These are phyloP conservation scores for Begonia masoniana DNA, from an alignment of 306 rosid genomes.

Conservation along the genomic window DNA sequence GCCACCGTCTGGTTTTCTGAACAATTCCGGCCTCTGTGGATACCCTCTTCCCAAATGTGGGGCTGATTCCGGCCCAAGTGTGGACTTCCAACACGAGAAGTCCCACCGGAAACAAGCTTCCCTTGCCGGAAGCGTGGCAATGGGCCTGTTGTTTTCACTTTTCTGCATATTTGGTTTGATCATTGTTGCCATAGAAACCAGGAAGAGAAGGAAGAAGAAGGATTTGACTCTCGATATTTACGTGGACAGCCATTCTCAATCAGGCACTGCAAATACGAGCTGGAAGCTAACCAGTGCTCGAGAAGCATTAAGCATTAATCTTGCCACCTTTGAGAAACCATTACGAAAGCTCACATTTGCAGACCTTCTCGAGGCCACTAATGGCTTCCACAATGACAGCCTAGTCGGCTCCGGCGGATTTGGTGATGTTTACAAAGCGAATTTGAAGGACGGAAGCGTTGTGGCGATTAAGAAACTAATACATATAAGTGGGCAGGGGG, in stretches of 20 bases:
- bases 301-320: slow-evolving; percentile 84
- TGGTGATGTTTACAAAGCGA: slow-evolving; percentile 92
- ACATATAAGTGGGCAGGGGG: slow-evolving; percentile 92
- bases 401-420: slow-evolving; percentile 82
- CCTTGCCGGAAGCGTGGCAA: slow-evolving; percentile 73
- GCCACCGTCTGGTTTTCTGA: slow-evolving; percentile 32
- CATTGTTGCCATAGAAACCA: slow-evolving; percentile 54
- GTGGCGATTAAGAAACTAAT: slow-evolving; percentile 93
- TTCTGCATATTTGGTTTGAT: slow-evolving; percentile 74
- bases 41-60: slow-evolving; percentile 56
- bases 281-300: slow-evolving; percentile 72
- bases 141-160: slow-evolving; percentile 73
- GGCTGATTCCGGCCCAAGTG: slow-evolving; percentile 4
- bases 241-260: slow-evolving; percentile 42
- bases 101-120: slow-evolving; percentile 62
- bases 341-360: slow-evolving; percentile 76
- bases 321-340: slow-evolving; percentile 83
- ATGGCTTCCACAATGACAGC: slow-evolving; percentile 77
- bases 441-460: slow-evolving; percentile 68
- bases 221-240: slow-evolving; percentile 49
- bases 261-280: slow-evolving; percentile 37
- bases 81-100: slow-evolving; percentile 25
- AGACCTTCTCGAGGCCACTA: slow-evolving; percentile 81
- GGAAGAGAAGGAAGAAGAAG: slow-evolving; percentile 70
- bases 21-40: slow-evolving; percentile 85